phyloP scores from a whole-genome alignment of 1,284 basidiomycete species.

The Thelephora terrestris region DNA sequence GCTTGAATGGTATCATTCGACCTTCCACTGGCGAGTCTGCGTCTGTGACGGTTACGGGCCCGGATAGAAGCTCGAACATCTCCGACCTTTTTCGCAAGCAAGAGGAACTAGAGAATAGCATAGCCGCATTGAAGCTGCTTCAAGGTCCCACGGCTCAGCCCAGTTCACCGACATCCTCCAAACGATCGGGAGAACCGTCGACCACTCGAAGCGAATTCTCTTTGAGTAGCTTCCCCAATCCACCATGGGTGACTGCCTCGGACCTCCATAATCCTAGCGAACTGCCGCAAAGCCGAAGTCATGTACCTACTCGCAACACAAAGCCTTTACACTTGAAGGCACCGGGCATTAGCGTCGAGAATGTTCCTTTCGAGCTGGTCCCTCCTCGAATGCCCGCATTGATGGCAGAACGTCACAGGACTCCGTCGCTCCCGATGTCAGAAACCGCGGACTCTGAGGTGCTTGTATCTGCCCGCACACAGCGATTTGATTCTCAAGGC shows the following conservation, averaged over 20 bases:
- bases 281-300: too few species aligned
- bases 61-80: slow-evolving; percentile 17
- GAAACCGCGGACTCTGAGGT: slow-evolving; percentile 15
- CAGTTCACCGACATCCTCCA: background rate
- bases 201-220: slow-evolving; percentile 53
- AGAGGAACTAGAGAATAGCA: slow-evolving; percentile 53
- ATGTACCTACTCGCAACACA: background rate
- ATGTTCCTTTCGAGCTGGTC: slow-evolving; percentile 14
- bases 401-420: slow-evolving; percentile 10
- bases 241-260: slow-evolving; percentile 30
- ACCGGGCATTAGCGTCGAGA: background rate
- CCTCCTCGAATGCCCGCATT: slow-evolving; percentile 20
- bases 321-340: too few species aligned
- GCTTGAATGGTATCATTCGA: slow-evolving; percentile 31
- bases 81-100: slow-evolving; percentile 52
- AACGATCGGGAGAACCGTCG: slow-evolving; percentile 14
- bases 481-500: slow-evolving; percentile 32
- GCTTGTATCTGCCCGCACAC: slow-evolving; percentile 11
- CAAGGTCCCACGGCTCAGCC: slow-evolving; percentile 16
- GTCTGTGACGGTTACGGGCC: too few species aligned
- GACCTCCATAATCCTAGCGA: too few species aligned
- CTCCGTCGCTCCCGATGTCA: slow-evolving; percentile 24
- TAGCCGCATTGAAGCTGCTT: slow-evolving; percentile 44
- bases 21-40: slow-evolving; percentile 3
- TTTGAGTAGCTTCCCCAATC: slow-evolving; percentile 58